phyloP scores from a whole-genome alignment of 148 eudicot species.

The Chenopodium quinoa region DNA sequence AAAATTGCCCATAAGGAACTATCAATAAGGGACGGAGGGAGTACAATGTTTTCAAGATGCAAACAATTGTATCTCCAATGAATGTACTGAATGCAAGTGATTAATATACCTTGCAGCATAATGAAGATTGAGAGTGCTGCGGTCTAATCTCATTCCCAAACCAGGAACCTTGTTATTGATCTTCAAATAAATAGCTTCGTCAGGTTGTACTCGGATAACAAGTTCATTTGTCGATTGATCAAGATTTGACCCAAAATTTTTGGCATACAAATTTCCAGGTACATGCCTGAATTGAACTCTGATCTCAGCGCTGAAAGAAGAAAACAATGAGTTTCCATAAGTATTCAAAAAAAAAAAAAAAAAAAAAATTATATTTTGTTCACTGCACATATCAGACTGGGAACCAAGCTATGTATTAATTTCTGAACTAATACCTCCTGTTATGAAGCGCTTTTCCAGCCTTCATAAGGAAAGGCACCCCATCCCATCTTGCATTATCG shows the following conservation, averaged over 20 bases:
- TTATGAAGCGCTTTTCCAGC: constrained; percentile 93
- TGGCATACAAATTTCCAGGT: constrained; percentile 83
- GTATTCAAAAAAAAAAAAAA: neutral
- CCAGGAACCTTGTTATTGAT: constrained; percentile 98
- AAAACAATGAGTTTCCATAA: constrained; percentile 1
- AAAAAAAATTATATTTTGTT: neutral
- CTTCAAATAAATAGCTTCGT: constrained; percentile 86
- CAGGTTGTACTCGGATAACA: constrained; percentile 93
- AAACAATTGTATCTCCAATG: neutral
- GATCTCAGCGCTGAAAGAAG: constrained; percentile 71
- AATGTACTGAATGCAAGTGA: neutral
- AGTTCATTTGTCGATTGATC: constrained; percentile 92
- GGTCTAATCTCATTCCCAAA: constrained; percentile 87
- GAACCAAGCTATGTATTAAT: neutral
- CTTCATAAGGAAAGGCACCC: constrained; percentile 96
- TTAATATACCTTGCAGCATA: constrained; percentile 79
- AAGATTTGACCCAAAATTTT: constrained; percentile 73
- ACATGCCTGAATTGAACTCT: constrained; percentile 93
- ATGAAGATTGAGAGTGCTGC: constrained; percentile 87
- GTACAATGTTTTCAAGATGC: neutral
- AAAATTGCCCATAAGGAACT: no score
- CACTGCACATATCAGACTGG: neutral
- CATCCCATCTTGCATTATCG: constrained; percentile 97
- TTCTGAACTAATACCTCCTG: constrained; percentile 49
- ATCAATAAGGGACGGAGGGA: no score